Base-by-base conservation (phyloP, 805 yeast genomes). In the Candida ascalaphidarum region DNA sequence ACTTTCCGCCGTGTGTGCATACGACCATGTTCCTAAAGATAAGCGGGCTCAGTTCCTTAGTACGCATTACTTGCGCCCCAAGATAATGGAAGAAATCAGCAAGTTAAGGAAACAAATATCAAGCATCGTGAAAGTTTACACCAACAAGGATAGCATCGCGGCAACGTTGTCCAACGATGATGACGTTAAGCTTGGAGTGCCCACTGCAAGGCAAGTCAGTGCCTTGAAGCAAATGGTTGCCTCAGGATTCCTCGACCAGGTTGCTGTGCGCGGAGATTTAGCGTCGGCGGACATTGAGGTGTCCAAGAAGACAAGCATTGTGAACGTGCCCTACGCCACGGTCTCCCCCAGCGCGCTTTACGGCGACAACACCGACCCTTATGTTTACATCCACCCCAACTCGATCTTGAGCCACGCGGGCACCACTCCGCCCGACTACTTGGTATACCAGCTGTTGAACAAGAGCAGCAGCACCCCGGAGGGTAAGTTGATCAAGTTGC, bases 211-310 rank as follows among this genome's bases (percentile, higher is more conserved):
- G 5, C 98, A 92, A 55, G 48, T 85, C 4, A 69, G 74, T 29
- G 81, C 92, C 1, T 54, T 92, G 36, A 88, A 85, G 46, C 99
- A 92, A 55, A 88, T 92, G 76, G 65, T 89, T 3, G 73, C 95
- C 5, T 79, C 96, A 0, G 98, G 97, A 0, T 92, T 82, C 44
- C 67, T 92, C 22, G 99, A 92, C 51, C 94, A 83, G 47, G 70
- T 89, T 14, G 94, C 94, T 2, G 71, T 84, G 11, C 66, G 97
- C 36, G 88, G 84, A 1, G 96, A 88, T 45, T 41, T 75, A 18
- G 55, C 76, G 5, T 75, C 82, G 12, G 61, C 76, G 1, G 94
- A 81, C 12, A 63, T 74, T 6, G 61, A 55, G 26, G 53, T 79
- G 3, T 60, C 79, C 2, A 80, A 79, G 35, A 76, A 68, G 28